Percentiles rank a stretch among this genome's conserved stretches.
Conservation (phyloP, 2,329 filamentous ascomycete genomes). For the Xylariaceae sp. region DNA sequence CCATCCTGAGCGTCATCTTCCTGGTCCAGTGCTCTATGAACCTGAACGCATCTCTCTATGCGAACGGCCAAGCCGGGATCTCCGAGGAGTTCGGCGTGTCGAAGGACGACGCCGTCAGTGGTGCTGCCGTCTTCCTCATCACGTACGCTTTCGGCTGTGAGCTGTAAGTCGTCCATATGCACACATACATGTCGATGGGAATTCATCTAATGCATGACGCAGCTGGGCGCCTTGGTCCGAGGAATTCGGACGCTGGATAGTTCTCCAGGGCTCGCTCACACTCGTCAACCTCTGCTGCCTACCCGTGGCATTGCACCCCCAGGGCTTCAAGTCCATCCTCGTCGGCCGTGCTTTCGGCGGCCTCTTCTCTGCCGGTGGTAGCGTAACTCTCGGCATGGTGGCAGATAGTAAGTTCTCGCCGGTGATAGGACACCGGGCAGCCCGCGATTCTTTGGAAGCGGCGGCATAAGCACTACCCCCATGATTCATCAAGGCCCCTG, state of each 20-base stretch:
- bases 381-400: conserved; percentile 57
- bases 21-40: conserved; percentile 49
- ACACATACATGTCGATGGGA: background rate
- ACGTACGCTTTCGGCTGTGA: conserved; percentile 49
- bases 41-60: conserved; percentile 44
- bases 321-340: conserved; percentile 31
- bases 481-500: no score
- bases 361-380: conserved; percentile 55
- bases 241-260: conserved; percentile 43
- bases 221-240: conserved; percentile 50
- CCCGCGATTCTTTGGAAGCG: no score
- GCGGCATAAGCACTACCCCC: no score
- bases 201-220: conserved; percentile 26
- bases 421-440: no score
- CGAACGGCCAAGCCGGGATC: conserved; percentile 40
- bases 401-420: no score
- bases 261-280: conserved; percentile 42
- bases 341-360: conserved; percentile 39
- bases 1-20: conserved; percentile 42
- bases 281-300: conserved; percentile 49
- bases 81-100: conserved; percentile 37
- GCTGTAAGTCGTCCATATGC: conserved; percentile 31
- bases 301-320: conserved; percentile 33
- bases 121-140: conserved; percentile 42
- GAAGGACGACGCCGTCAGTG: conserved; percentile 37